A percentile compares a stretch with the other conserved stretches of the same genome.
Evolutionary conservation across 1,284 basidiomycete species (phyloP).

Genomic region (Rhodotorula sp.): DNA sequence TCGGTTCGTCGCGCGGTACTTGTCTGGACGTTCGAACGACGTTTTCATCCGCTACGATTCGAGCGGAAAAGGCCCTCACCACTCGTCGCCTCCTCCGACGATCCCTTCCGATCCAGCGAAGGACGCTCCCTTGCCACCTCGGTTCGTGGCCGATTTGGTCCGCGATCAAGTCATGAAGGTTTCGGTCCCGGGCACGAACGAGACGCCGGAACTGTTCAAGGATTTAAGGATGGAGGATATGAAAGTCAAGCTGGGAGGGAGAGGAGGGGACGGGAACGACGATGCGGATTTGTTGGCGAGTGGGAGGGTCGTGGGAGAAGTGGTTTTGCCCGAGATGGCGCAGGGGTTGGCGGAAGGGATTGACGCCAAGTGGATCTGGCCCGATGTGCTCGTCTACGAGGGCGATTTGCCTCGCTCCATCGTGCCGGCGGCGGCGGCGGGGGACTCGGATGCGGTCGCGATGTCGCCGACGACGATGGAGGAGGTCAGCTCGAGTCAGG

Average conservation of each 20-base stretch:
- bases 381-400: conserved; percentile 44
- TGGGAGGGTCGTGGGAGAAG: conserved; percentile 40
- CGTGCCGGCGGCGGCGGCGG: background rate
- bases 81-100: background rate
- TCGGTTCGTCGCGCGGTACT: conserved; percentile 40
- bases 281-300: conserved; percentile 39
- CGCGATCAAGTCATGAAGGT: conserved; percentile 9
- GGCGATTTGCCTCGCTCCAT: conserved; percentile 30
- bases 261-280: conserved; percentile 11
- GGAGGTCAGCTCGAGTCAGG: too few relatives aligned
- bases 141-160: conserved; percentile 29
- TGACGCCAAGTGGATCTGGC: conserved; percentile 40
- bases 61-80: background rate
- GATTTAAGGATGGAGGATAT: conserved; percentile 42
- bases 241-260: conserved; percentile 32
- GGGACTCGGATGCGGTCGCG: background rate
- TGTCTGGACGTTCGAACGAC: conserved; percentile 36
- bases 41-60: conserved; percentile 39
- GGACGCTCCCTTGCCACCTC: conserved; percentile 29
- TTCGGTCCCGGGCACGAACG: conserved; percentile 29
- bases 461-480: too few relatives aligned
- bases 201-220: conserved; percentile 40
- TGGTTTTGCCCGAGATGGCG: conserved; percentile 37
- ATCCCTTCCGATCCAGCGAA: conserved; percentile 2
- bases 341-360: conserved; percentile 28